These are phyloP conservation scores for Podospora comata DNA, from an alignment of 495 filamentous ascomycete species.

Conservation along the genomic window DNA sequence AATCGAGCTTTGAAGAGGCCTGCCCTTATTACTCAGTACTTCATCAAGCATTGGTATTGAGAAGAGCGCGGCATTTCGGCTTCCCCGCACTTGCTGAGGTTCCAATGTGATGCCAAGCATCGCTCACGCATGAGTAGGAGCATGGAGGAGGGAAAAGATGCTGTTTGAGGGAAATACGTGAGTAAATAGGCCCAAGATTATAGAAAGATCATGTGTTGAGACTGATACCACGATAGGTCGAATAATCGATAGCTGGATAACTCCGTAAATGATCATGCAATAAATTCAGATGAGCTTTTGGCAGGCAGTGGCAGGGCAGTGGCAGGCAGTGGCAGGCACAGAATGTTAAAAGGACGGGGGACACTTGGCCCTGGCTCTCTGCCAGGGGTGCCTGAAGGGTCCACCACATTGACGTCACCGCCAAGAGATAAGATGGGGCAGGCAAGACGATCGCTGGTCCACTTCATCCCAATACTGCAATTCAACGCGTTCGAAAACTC, in stretches of 20 bases:
- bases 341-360: neutral
- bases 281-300: neutral
- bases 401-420: neutral
- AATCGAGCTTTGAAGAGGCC: neutral
- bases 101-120: neutral
- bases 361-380: neutral
- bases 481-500: neutral
- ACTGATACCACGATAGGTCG: neutral
- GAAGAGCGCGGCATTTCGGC: neutral
- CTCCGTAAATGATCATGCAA: too few species aligned
- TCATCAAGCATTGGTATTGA: neutral
- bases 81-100: neutral
- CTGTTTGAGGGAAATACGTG: neutral
- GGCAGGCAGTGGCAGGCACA: neutral
- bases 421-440: slow-evolving; percentile 7
- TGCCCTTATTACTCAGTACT: neutral
- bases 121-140: neutral
- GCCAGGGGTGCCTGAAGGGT: neutral
- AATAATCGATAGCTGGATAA: too few species aligned
- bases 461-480: neutral
- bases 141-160: neutral
- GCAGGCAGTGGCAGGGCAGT: neutral
- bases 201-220: neutral
- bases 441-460: slow-evolving; percentile 18
- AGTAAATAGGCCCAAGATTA: neutral